phyloP scores from a whole-genome alignment of 2,329 filamentous ascomycete genomes.

The Colletotrichum camelliae region DNA sequence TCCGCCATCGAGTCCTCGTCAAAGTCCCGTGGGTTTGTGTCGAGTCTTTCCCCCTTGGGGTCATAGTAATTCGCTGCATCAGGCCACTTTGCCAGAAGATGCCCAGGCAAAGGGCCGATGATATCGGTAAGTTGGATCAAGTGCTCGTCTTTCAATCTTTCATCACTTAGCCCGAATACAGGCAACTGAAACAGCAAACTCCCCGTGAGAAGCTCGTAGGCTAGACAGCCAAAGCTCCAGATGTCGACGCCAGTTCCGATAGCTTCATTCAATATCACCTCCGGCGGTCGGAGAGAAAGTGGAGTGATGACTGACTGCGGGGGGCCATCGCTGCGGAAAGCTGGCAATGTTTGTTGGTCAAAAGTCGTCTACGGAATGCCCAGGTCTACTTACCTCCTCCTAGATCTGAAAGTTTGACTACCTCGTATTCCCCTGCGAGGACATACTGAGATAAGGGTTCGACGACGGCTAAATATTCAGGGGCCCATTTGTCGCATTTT shows the following conservation, averaged over 20 bases:
- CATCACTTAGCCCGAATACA: not conserved
- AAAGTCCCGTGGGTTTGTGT: not conserved
- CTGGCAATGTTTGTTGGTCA: not conserved
- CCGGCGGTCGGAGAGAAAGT: not conserved
- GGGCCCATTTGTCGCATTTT: not conserved
- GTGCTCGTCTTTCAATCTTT: constrained; percentile 10
- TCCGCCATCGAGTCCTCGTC: not conserved
- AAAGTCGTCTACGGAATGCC: not conserved
- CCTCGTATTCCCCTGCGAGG: not conserved
- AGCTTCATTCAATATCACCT: not conserved
- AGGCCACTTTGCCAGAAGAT: constrained; percentile 18
- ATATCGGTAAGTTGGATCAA: constrained; percentile 23
- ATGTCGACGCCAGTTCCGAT: constrained; percentile 19
- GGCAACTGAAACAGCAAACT: constrained; percentile 5
- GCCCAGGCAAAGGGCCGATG: constrained; percentile 20
- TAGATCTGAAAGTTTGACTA: not conserved
- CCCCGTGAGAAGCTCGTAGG: constrained; percentile 23
- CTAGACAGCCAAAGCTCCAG: constrained; percentile 27
- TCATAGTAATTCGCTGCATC: constrained; percentile 12
- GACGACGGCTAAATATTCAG: not conserved
- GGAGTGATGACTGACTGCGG: not conserved
- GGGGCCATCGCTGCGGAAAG: not conserved
- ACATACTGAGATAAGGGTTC: not conserved
- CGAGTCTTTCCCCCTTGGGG: not conserved
- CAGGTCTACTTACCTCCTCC: not conserved